Evolutionary conservation across 805 yeast genomes (phyloP).

Genomic region (Lachancea kluyveri): DNA sequence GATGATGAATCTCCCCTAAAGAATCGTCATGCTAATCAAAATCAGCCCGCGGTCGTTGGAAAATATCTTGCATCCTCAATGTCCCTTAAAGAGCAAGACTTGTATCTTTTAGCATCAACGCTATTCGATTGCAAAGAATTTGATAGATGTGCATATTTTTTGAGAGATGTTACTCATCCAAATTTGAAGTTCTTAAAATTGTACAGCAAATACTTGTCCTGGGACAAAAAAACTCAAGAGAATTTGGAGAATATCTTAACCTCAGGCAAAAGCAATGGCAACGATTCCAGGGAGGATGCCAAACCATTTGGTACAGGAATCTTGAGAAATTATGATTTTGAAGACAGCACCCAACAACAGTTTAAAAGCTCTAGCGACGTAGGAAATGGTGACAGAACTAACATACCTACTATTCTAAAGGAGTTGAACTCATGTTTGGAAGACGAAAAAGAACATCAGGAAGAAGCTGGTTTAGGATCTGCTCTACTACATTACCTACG

Average conservation of each 20-base stretch:
- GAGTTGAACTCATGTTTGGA: conserved; percentile 31
- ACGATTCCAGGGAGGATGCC: conserved; percentile 8
- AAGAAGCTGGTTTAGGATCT: conserved; percentile 28
- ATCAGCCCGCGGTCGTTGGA: background rate
- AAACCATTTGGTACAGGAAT: conserved; percentile 3
- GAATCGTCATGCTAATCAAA: conserved; percentile 10
- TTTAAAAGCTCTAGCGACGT: conserved; percentile 6
- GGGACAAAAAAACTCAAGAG: conserved; percentile 71
- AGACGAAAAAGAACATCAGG: conserved; percentile 7
- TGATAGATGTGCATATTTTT: conserved; percentile 60
- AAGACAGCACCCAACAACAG: background rate
- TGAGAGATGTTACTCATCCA: conserved; percentile 46
- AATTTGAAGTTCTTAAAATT: conserved; percentile 52
- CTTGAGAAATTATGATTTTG: conserved; percentile 3
- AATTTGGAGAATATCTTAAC: conserved; percentile 62
- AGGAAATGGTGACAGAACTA: conserved; percentile 21
- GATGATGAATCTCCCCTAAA: conserved; percentile 21
- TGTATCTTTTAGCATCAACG: conserved; percentile 55
- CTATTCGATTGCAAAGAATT: conserved; percentile 82
- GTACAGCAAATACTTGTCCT: conserved; percentile 65
- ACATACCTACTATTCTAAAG: conserved; percentile 33
- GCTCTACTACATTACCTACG: conserved; percentile 64
- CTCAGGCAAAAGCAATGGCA: conserved; percentile 21
- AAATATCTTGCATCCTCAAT: too few species aligned
- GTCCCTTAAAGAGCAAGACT: conserved; percentile 38